A percentile compares a stretch with the other conserved stretches of the same genome.
Evolutionary conservation across 140 eudicot genomes (phyloP).

Genomic region (Flaveria floridana): DNA sequence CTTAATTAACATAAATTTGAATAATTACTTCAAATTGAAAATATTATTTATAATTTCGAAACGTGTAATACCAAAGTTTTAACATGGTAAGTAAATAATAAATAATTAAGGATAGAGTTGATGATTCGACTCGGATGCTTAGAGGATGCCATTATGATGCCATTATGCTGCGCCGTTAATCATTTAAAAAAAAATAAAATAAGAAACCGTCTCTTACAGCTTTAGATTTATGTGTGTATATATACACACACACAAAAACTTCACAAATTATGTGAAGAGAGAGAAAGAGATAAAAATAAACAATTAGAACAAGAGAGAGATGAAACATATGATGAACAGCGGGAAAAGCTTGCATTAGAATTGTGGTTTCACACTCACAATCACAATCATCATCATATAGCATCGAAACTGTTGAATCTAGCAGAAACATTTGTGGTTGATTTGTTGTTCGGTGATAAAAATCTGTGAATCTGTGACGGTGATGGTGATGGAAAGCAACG

Average conservation of each 20-base stretch:
- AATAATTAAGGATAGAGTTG: slow-evolving; percentile 10
- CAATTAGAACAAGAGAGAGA: background rate
- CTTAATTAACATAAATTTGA: no score
- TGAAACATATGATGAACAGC: slow-evolving; percentile 13
- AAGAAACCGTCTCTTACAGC: slow-evolving; percentile 12
- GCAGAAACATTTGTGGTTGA: background rate
- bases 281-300: slow-evolving; percentile 9
- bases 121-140: slow-evolving; percentile 35
- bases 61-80: no score
- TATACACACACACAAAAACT: background rate
- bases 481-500: slow-evolving; percentile 78
- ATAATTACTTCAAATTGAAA: no score
- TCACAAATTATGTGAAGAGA: slow-evolving; percentile 22
- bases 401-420: slow-evolving; percentile 18
- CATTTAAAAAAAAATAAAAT: slow-evolving; percentile 17
- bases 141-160: slow-evolving; percentile 25
- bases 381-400: background rate
- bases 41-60: no score
- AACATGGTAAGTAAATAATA: no score
- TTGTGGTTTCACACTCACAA: background rate
- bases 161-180: slow-evolving; percentile 31
- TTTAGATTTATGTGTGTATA: background rate
- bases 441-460: slow-evolving; percentile 14
- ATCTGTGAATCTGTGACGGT: slow-evolving; percentile 11
- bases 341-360: slow-evolving; percentile 20